These are phyloP conservation scores for Pyrenophora teres DNA, from an alignment of 2,329 filamentous ascomycete genomes.

Conservation along the genomic window DNA sequence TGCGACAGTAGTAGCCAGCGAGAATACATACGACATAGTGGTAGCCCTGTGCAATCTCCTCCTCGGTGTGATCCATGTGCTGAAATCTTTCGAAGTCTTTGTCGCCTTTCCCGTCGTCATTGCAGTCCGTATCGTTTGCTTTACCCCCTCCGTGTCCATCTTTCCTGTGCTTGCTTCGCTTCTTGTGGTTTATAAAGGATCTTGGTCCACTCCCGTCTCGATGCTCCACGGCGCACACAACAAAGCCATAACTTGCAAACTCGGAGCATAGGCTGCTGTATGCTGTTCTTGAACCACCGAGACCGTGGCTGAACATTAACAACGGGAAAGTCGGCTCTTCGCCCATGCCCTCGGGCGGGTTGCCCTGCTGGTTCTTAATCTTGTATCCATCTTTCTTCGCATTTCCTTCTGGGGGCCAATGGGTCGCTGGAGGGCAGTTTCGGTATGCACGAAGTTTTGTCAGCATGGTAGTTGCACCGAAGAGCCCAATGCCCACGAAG, in stretches of 20 bases:
- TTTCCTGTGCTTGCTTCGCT: slow-evolving; percentile 28
- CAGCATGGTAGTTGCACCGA: slow-evolving; percentile 63
- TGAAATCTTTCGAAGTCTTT: slow-evolving; percentile 33
- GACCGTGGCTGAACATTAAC: slow-evolving; percentile 68
- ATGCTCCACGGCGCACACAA: slow-evolving; percentile 69
- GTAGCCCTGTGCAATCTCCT: slow-evolving; percentile 48
- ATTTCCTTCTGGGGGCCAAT: slow-evolving; percentile 57
- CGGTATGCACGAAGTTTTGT: slow-evolving; percentile 68
- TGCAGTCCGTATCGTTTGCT: slow-evolving; percentile 5
- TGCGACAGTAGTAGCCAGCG: neutral
- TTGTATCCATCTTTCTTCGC: slow-evolving; percentile 45
- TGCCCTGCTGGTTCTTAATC: slow-evolving; percentile 50
- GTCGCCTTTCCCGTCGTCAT: slow-evolving; percentile 13
- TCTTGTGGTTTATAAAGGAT: slow-evolving; percentile 63
- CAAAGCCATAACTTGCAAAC: slow-evolving; percentile 68
- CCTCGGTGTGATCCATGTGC: slow-evolving; percentile 46
- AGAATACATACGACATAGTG: slow-evolving; percentile 52
- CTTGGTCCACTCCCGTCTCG: slow-evolving; percentile 67
- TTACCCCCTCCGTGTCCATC: slow-evolving; percentile 24
- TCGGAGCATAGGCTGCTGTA: slow-evolving; percentile 69
- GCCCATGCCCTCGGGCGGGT: slow-evolving; percentile 40
- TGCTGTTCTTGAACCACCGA: slow-evolving; percentile 66
- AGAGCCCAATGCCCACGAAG: slow-evolving; percentile 55
- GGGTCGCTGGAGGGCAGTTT: slow-evolving; percentile 62
- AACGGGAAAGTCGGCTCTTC: slow-evolving; percentile 61